These are phyloP conservation scores for Bretziella fagacearum DNA, from an alignment of 2,329 filamentous ascomycete species.

Conservation along the genomic window DNA sequence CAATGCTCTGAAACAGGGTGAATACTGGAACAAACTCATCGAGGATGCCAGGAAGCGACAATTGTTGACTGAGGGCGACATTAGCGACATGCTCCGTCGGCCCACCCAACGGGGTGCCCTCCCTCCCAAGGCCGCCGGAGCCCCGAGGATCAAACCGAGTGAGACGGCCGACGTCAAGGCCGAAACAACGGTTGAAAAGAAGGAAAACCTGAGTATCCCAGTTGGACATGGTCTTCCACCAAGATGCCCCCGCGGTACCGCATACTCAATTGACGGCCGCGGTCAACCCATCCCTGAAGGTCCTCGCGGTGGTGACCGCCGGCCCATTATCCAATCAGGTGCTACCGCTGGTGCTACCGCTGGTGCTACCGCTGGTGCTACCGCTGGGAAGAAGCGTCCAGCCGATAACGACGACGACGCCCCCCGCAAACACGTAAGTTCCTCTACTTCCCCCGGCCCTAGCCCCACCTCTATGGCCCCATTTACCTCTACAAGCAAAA, in stretches of 20 bases:
- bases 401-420: constrained; percentile 25
- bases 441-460: too few species aligned
- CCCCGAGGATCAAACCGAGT: background rate
- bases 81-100: constrained; percentile 32
- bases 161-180: background rate
- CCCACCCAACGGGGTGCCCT: constrained; percentile 25
- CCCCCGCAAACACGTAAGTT: constrained; percentile 28
- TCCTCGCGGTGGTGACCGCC: constrained; percentile 19
- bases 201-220: constrained; percentile 4
- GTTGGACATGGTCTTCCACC: constrained; percentile 7
- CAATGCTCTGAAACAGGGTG: constrained; percentile 64
- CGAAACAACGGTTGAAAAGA: background rate
- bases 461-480: too few species aligned
- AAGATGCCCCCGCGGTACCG: background rate
- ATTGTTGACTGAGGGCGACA: constrained; percentile 54
- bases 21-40: constrained; percentile 81
- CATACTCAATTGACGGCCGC: constrained; percentile 13
- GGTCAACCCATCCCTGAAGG: constrained; percentile 11
- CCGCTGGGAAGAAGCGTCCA: constrained; percentile 26
- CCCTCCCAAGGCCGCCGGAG: constrained; percentile 15
- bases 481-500: too few species aligned
- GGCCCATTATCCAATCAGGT: constrained; percentile 28
- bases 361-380: constrained; percentile 17
- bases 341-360: constrained; percentile 15
- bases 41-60: constrained; percentile 60